Evolutionary conservation across 73 alveolate species (phyloP), one percentile per base, ranked within the genome.

Genomic region (Stentor roeselii): DNA sequence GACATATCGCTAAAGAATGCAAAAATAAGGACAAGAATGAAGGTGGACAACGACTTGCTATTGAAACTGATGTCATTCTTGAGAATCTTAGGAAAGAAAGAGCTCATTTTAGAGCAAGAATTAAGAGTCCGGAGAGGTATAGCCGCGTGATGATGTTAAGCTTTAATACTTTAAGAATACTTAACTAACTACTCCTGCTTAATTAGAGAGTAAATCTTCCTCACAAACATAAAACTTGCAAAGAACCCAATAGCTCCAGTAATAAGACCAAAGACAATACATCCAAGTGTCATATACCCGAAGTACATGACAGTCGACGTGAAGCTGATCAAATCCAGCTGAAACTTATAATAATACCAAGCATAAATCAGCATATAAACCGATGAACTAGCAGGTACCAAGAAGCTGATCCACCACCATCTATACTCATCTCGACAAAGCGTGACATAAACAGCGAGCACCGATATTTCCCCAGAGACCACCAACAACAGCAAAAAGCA

Each of bases 371-470:
- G 83, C 30, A 86, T 36, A 83, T 86, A 86, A 41, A 86, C 39
- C 34, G 90, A 89, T 36, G 92, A 58, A 60, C 82, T 40, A 50
- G 78, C 87, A 21, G 92, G 78, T 3, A 86, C 89, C 60, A 59
- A 50, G 36, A 86, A 86, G 31, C 90, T 59, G 42, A 60, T 59
- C 91, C 92, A 86, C 91, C 91, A 84, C 92, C 92, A 86, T 83
- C 92, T 40, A 86, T 86, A 86, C 39, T 86, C 88, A 61, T 86
- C 84, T 77, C 88, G 74, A 3, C 78, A 58, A 34, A 86, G 39
- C 38, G 40, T 30, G 14, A 86, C 39, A 84, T 86, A 86, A 39
- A 59, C 78, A 21, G 82, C 41, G 27, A 86, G 30, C 3, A 86
- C 83, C 3, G 92, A 86, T 2, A 86, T 78, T 34, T 86, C 92